Conservation (phyloP, 2,329 filamentous ascomycete genomes). For the Apiospora saccharicola region DNA sequence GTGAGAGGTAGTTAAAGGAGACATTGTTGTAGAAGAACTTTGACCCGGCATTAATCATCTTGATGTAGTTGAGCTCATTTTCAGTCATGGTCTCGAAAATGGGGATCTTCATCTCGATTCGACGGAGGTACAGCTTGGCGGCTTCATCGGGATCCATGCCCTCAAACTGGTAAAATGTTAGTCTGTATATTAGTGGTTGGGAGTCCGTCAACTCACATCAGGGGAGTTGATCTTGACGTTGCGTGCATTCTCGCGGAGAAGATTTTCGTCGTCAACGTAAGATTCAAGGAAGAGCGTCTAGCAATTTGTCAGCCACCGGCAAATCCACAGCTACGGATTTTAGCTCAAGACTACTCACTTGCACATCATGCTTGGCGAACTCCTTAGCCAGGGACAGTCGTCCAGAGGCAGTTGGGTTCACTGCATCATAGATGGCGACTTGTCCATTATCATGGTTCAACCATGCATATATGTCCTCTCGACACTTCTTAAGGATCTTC, state of each 20-base stretch:
- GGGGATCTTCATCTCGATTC: slow-evolving; percentile 92
- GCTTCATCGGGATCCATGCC: slow-evolving; percentile 93
- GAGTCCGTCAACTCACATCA: slow-evolving; percentile 66
- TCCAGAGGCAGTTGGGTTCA: slow-evolving; percentile 87
- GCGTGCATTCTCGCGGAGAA: slow-evolving; percentile 94
- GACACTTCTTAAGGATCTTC: slow-evolving; percentile 96
- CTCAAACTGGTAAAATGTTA: slow-evolving; percentile 67
- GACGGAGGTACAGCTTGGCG: slow-evolving; percentile 86
- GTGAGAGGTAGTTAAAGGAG: slow-evolving; percentile 94
- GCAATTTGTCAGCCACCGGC: background rate
- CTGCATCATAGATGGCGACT: slow-evolving; percentile 97
- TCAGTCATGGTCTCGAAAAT: slow-evolving; percentile 98
- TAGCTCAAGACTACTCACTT: slow-evolving; percentile 58
- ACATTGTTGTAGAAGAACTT: slow-evolving; percentile 96
- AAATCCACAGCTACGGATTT: slow-evolving; percentile 11
- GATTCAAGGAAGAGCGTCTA: slow-evolving; percentile 97
- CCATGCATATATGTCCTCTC: slow-evolving; percentile 96
- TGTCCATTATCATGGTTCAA: slow-evolving; percentile 97
- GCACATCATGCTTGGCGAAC: slow-evolving; percentile 96
- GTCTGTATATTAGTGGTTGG: background rate
- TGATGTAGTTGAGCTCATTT: slow-evolving; percentile 93
- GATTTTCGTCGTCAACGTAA: slow-evolving; percentile 89
- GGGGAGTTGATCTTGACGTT: slow-evolving; percentile 98
- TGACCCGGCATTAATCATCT: slow-evolving; percentile 98
- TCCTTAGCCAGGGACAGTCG: slow-evolving; percentile 89